Base-by-base conservation (phyloP, 148 eudicot genomes). In the Nepenthes gracilis region DNA sequence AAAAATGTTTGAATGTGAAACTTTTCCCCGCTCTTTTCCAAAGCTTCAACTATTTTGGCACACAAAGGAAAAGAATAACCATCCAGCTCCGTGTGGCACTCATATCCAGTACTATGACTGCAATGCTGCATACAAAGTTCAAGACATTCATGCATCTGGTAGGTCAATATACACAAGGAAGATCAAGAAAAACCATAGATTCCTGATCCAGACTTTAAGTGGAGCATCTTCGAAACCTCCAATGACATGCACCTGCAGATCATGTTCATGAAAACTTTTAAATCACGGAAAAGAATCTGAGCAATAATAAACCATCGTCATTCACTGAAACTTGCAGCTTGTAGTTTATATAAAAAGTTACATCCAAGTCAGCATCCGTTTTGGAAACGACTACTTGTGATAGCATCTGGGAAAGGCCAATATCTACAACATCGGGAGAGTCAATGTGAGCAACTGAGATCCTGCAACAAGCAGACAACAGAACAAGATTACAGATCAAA, bases 401-500 rank as follows among this genome's bases (percentile, higher is more conserved):
- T 59, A 93, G 72, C 99, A 93, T 88, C 70, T 93, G 99, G 59
- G 83, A 76, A 56, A 93, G 81, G 50, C 99, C 99, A 57, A 43
- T 33, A 63, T 86, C 85, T 40, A 88, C 96, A 68, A 86, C 72
- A 8, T 71, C 33, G 37, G 96, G 92, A 48, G 81, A 79, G 78
- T 93, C 99, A 95, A 93, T 63, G 72, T 93, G 99, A 47, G 84
- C 91, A 54, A 86, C 77, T 14, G 95, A 82, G 43, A 80, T 79
- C 81, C 98, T 88, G 77, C 47, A 75, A 66, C 59, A 47, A 23
- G 58, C 48, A 38, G 49, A 36, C 50, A 65, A 45, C 34, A 13
- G 40, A 55, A 13, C 36, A 65, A 33, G 54, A 47, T 64, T 5
- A 33, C 34, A 64, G 15, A 50, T 45, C 56, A 9, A 32, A 2